Evolutionary conservation across 108 stramenopile species (phyloP).

Genomic region (Skeletonema marinoi): DNA sequence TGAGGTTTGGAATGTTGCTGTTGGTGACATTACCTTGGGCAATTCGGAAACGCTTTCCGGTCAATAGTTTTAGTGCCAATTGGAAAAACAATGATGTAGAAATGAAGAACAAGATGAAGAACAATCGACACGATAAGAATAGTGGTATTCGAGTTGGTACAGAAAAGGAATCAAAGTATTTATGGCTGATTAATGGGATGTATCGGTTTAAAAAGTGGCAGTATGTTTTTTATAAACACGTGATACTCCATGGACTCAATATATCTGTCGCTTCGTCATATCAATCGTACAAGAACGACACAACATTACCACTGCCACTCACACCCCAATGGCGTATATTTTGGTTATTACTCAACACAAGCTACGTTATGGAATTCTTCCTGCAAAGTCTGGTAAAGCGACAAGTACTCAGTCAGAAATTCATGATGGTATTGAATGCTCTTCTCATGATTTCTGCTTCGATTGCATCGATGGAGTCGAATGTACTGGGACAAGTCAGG

Average conservation of each 20-base stretch:
- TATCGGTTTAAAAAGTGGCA: slow-evolving; percentile 89
- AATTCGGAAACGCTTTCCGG: slow-evolving; percentile 60
- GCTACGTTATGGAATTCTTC: slow-evolving; percentile 90
- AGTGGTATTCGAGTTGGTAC: not conserved
- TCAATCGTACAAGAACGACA: not conserved
- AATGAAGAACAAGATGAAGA: not conserved
- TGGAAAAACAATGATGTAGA: slow-evolving; percentile 41
- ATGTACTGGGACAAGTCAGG: slow-evolving; percentile 23
- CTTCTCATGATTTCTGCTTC: slow-evolving; percentile 61
- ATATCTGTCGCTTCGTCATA: slow-evolving; percentile 50
- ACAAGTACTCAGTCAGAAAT: slow-evolving; percentile 44
- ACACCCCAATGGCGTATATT: slow-evolving; percentile 63
- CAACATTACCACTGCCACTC: not conserved
- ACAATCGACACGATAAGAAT: not conserved
- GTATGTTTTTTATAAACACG: slow-evolving; percentile 89
- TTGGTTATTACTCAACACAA: slow-evolving; percentile 75
- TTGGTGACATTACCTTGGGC: slow-evolving; percentile 77
- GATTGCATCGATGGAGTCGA: slow-evolving; percentile 28
- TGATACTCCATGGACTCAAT: slow-evolving; percentile 81
- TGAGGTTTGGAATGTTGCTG: slow-evolving; percentile 26
- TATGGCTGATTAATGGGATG: slow-evolving; percentile 26
- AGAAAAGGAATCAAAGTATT: slow-evolving; percentile 11
- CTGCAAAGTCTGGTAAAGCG: slow-evolving; percentile 83
- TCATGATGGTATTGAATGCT: slow-evolving; percentile 61
- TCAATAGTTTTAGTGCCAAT: slow-evolving; percentile 78